Evolutionary conservation across 2,329 filamentous ascomycete species (phyloP), one percentile per base, ranked within the genome.

Genomic region (Diplodia scrobiculata): DNA sequence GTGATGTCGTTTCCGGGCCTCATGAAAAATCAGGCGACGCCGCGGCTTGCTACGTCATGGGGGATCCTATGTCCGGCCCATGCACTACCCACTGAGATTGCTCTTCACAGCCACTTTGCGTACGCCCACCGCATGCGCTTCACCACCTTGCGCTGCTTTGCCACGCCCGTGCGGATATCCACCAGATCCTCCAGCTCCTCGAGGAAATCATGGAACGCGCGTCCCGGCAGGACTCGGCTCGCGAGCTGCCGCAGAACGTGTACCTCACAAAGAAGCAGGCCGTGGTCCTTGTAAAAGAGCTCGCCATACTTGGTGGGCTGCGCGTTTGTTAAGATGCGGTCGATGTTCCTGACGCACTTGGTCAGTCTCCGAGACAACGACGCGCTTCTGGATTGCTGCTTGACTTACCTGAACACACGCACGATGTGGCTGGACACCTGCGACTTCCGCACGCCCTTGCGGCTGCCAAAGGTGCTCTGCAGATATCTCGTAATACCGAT

Each of bases 91-190:
- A 25, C 52, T 10, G 32, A 17, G 29, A 32, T 36, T 36, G 52
- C 52, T 29, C 27, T 48, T 63, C 62, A 65, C 50, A 83, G 76
- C 89, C 90, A 97, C 74, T 88, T 89, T 1, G 86, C 86, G 81
- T 97, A 98, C 3, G 90, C 90, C 94, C 95, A 98, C 69, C 91
- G 84, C 71, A 98, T 92, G 67, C 95, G 85, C 71, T 93, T 87
- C 64, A 97, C 80, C 51, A 94, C 90, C 75, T 87, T 89, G 67
- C 88, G 84, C 80, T 98, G 94, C 71, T 88, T 85, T 72, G 88
- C 85, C 62, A 96, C 85, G 2, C 92, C 91, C 71, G 87, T 89
- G 55, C 86, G 80, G 69, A 94, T 87, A 74, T 97, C 92, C 21
- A 91, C 87, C 58, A 99, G 81, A 72, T 97, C 93, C 67, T 90